phyloP scores from a whole-genome alignment of 768 basidiomycete species.

The Naganishia kalamii region DNA sequence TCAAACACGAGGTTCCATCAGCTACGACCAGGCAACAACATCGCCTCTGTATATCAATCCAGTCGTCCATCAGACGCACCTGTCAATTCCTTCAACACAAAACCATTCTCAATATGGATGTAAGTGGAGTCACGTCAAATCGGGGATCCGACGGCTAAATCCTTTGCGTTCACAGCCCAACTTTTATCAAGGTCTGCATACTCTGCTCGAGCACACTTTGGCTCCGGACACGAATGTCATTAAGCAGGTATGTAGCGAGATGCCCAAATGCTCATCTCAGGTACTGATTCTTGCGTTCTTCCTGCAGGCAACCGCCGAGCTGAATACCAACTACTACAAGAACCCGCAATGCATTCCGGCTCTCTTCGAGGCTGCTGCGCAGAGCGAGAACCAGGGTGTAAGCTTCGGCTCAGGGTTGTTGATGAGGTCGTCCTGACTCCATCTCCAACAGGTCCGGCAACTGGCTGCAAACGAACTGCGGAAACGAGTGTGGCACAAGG shows the following conservation, averaged over 20 bases:
- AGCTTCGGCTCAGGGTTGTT: conserved; percentile 45
- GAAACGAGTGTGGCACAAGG: conserved; percentile 77
- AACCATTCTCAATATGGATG: conserved; percentile 18
- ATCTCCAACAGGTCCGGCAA: conserved; percentile 70
- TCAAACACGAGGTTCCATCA: background rate
- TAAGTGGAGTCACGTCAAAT: background rate
- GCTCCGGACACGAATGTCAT: conserved; percentile 81
- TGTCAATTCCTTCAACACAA: background rate
- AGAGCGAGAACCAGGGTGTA: conserved; percentile 75
- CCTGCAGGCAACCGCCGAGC: conserved; percentile 73
- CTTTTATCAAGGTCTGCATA: conserved; percentile 74
- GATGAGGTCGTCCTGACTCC: conserved; percentile 1
- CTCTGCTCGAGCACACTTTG: conserved; percentile 75
- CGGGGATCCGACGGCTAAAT: background rate
- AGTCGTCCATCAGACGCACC: background rate
- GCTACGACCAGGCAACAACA: background rate
- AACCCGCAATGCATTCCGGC: conserved; percentile 83
- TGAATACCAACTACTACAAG: conserved; percentile 91
- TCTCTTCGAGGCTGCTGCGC: conserved; percentile 76
- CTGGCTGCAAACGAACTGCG: conserved; percentile 92
- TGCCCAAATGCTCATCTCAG: conserved; percentile 49
- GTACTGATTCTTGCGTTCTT: conserved; percentile 12
- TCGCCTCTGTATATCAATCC: background rate
- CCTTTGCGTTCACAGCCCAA: conserved; percentile 37
- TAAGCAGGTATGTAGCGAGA: conserved; percentile 56